Evolutionary conservation across 2,329 filamentous ascomycete species (phyloP), one percentile per base, ranked within the genome.

Genomic region (Talaromyces islandicus): DNA sequence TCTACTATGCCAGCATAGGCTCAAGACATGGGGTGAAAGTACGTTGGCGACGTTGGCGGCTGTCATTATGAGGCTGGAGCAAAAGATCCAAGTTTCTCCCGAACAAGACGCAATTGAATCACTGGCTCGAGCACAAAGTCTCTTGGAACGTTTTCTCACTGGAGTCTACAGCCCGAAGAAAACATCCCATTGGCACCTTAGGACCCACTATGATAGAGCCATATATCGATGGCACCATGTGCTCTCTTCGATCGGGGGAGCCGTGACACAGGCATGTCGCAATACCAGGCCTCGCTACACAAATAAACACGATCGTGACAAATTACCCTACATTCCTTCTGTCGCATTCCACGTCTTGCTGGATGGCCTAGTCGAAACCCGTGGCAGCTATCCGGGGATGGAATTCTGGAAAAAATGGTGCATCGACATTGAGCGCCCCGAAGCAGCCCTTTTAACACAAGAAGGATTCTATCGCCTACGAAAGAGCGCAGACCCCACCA

Each of bases 331-430:
- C 58, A 66, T 78, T 29, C 69, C 74, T 12, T 65, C 75, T 0
- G 67, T 69, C 3, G 70, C 79, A 6, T 85, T 86, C 74, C 81
- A 85, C 62, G 66, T 68, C 19, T 62, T 85, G 7, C 79, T 89
- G 7, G 74, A 78, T 50, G 83, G 81, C n/a, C 74, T 86, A 9
- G 78, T 83, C 2, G 76, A 80, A 29, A 73, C 73, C 0, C 77
- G 80, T 53, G 81, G 80, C 58, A 80, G 77, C 60, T 59, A 63
- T 10, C 74, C 74, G 35, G 86, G 81, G 60, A 78, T 73, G 60
- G 70, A 66, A 4, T 64, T 85, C 35, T 81, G 82, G 59, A 68
- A 79, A 10, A 70, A 69, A 38, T 85, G 82, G 77, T 81, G 78
- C 57, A 64, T 74, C 35, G 67, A 71, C 48, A 66, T 66, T 61